A percentile compares a stretch with the other conserved stretches of the same genome.
Evolutionary conservation across 495 filamentous ascomycete species (phyloP).

Genomic region (Aspergillus wentii): DNA sequence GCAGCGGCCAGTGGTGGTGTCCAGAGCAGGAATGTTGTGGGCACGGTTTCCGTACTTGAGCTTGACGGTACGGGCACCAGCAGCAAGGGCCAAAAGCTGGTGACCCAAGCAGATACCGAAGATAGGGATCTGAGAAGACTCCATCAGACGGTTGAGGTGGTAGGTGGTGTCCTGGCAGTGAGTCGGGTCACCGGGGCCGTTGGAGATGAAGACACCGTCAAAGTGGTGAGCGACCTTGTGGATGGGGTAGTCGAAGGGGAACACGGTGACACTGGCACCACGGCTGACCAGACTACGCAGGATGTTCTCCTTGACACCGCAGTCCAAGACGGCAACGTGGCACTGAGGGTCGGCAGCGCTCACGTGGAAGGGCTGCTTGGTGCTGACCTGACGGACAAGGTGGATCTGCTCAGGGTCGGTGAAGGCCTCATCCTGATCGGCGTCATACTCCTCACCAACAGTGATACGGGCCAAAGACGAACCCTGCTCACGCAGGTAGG

Average conservation of each 20-base stretch:
- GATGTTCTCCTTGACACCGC: conserved; percentile 99
- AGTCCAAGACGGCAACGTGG: conserved; percentile 94
- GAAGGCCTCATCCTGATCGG: conserved; percentile 95
- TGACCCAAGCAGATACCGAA: conserved; percentile 97
- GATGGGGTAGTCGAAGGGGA: conserved; percentile 94
- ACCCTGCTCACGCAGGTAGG: conserved; percentile 89
- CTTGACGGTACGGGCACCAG: conserved; percentile 84
- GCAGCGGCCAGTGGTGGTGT: conserved; percentile 91
- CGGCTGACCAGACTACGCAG: conserved; percentile 86
- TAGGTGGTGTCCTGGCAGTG: conserved; percentile 92
- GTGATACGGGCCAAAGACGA: conserved; percentile 93
- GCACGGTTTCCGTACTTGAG: conserved; percentile 96
- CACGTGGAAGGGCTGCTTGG: conserved; percentile 95
- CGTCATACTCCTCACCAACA: conserved; percentile 96
- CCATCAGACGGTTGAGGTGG: conserved; percentile 83
- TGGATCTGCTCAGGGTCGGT: conserved; percentile 95
- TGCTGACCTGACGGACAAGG: conserved; percentile 89
- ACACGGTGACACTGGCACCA: conserved; percentile 82
- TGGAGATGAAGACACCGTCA: conserved; percentile 95
- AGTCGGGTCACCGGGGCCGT: conserved; percentile 95
- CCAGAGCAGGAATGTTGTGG: conserved; percentile 95
- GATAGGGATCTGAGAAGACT: conserved; percentile 82
- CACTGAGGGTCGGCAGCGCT: conserved; percentile 70
- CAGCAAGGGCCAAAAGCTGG: conserved; percentile 71
- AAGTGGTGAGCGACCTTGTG: conserved; percentile 98